Base-by-base conservation (phyloP, 306 rosid species). In the Rubus idaeus region DNA sequence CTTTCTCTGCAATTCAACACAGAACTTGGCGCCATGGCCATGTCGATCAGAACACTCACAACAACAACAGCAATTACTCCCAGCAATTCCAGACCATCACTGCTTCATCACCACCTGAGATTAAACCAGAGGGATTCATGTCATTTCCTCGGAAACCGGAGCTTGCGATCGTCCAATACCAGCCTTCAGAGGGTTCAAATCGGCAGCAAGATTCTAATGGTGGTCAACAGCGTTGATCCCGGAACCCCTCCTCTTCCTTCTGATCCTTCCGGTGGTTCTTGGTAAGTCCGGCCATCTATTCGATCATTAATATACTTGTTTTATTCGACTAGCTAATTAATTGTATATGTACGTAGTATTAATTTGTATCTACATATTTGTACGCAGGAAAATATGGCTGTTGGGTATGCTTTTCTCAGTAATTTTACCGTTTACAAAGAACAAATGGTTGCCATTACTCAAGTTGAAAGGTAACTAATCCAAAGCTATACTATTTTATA, bases 371-470 rank as follows among this genome's bases (percentile, higher is more conserved):
- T 53, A 37, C 5, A 2, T 21, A 41, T 45, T 53, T 37, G 58
- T 3, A 10, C 68, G 69, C 89, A 89, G 98, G 90, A 88, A 85
- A 60, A 0, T 74, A 49, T 88, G 98, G 96, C 37, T 89, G 21
- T 20, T 84, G 57, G 89, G 98, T 61, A 17, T 88, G 16, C 45
- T 88, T 53, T 9, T 88, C 21, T 51, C 94, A 7, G 70, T 82
- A 26, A 64, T 85, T 66, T 1, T 88, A 20, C 83, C 91, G 37
- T 85, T 89, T 63, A 53, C 83, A 60, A 78, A 49, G 76, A 91
- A 85, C 41, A 90, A 85, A 83, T 90, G 89, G 91, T 84, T 70
- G 35, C 89, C 94, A 16, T 80, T 90, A 23, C 86, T 82, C 13
- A 81, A 8, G 51, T 13, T 90, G 17, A 84, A 75, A 72, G 79